Evolutionary conservation across 2,329 filamentous ascomycete species (phyloP), one percentile per base, ranked within the genome.

Genomic region (Phaeosphaeria sp.): DNA sequence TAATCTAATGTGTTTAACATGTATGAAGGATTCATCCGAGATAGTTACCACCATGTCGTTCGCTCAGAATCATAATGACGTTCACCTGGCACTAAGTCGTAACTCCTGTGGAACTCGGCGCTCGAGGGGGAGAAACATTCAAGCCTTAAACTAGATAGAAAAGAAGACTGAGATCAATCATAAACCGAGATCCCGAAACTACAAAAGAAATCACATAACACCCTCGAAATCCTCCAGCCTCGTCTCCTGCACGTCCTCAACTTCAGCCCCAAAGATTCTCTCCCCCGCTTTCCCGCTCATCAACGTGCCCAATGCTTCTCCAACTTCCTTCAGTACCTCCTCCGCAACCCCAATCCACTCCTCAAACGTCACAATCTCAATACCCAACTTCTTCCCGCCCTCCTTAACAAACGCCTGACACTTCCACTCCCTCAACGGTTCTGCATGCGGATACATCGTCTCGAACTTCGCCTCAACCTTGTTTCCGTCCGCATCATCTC

Each of bases 291-390:
- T 66, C 2, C 43, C 63, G 44, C 60, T 60, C 56, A 67, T 64
- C 49, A 76, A 60, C 25, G 49, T 53, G 17, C 53, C 66, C 22
- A 76, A 42, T 20, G 66, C 72, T 44, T 70, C 61, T 15, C 72
- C 74, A 42, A 76, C 68, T 54, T 76, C 83, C 20, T 80, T 78
- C 49, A 89, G 67, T 54, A 88, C 67, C 13, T 79, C 79, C 46
- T 77, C 74, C 1, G 86, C 86, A 49, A 86, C 81, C 0, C 72
- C 77, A 11, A 76, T 78, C 84, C 85, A 87, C 48, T 81, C 83
- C 69, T 84, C 77, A 62, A 86, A 84, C 2, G 86, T 87, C 20
- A 88, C 84, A 68, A 88, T 81, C 77, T 88, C 86, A 51, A 88
- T 75, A 48, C 81, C 83, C 70, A 84, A 73, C 69, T 73, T 77